phyloP scores from a whole-genome alignment of 306 rosid genomes.

The Cicer cuneatum region DNA sequence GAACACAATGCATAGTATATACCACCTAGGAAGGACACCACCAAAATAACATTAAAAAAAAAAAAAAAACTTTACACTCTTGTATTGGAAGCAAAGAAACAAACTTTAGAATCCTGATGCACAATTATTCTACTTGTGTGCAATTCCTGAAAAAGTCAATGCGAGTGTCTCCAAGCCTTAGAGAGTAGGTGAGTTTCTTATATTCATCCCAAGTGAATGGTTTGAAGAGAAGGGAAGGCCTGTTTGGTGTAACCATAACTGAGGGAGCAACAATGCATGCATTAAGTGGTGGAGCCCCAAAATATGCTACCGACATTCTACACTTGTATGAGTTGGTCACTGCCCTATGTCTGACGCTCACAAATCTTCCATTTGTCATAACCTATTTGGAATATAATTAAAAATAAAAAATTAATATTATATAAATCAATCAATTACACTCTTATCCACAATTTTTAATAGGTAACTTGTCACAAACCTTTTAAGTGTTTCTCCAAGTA shows the following conservation, averaged over 20 bases:
- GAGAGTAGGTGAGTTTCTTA: constrained; percentile 65
- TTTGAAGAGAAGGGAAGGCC: constrained; percentile 55
- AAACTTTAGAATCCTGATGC: background rate
- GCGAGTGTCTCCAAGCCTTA: constrained; percentile 68
- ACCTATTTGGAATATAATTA: constrained; percentile 47
- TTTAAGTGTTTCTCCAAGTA: background rate
- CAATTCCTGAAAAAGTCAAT: constrained; percentile 57
- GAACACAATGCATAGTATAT: constrained; percentile 1
- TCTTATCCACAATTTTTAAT: background rate
- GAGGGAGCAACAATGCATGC: constrained; percentile 57
- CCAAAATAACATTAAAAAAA: background rate
- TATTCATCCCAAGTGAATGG: constrained; percentile 85
- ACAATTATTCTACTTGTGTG: background rate
- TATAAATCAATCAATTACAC: constrained; percentile 27
- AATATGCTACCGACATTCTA: constrained; percentile 72
- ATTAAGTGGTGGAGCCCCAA: constrained; percentile 68
- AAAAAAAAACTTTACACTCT: constrained; percentile 8
- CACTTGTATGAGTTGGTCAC: constrained; percentile 53
- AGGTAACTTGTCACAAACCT: constrained; percentile 28
- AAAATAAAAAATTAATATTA: too few relatives aligned
- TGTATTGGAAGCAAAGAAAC: constrained; percentile 1
- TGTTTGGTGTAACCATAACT: constrained; percentile 53
- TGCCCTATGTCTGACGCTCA: constrained; percentile 79
- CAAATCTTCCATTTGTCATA: constrained; percentile 84
- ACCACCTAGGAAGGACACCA: constrained; percentile 15